Conservation (phyloP, 306 rosid genomes). For the Myrica gale region DNA sequence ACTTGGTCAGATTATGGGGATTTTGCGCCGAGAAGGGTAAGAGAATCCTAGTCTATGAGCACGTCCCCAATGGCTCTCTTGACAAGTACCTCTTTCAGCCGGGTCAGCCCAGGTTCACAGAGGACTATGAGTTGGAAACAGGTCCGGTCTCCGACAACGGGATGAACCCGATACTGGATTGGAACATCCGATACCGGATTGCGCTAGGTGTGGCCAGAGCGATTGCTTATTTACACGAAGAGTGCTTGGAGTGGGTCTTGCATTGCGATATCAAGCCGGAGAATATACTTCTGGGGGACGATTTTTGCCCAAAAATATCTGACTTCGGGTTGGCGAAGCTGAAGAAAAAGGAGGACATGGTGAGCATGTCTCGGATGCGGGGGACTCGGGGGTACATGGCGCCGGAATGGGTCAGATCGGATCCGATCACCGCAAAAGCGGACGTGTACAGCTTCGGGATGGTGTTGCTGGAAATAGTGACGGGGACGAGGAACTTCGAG, state of each 20-base stretch:
- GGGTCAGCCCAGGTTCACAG: slow-evolving; percentile 1
- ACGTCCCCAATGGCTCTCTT: slow-evolving; percentile 70
- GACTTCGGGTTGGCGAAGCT: slow-evolving; percentile 83
- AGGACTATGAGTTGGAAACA: neutral
- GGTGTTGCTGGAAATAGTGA: slow-evolving; percentile 80
- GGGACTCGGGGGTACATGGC: slow-evolving; percentile 98
- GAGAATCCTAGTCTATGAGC: slow-evolving; percentile 77
- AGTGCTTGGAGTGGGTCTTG: slow-evolving; percentile 90
- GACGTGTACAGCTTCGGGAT: slow-evolving; percentile 89
- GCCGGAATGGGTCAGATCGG: slow-evolving; percentile 73
- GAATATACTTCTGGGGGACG: slow-evolving; percentile 71
- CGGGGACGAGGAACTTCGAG: slow-evolving; percentile 62
- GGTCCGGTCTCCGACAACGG: neutral
- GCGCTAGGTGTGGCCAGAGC: slow-evolving; percentile 79
- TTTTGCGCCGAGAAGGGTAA: slow-evolving; percentile 87
- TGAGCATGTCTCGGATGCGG: slow-evolving; percentile 68
- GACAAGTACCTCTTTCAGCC: slow-evolving; percentile 57
- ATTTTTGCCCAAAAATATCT: slow-evolving; percentile 87
- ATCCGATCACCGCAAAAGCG: slow-evolving; percentile 75
- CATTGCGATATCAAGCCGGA: slow-evolving; percentile 93
- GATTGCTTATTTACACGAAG: slow-evolving; percentile 87
- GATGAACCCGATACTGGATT: slow-evolving; percentile 50
- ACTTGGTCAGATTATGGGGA: slow-evolving; percentile 87
- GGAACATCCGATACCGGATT: slow-evolving; percentile 76
- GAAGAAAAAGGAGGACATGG: slow-evolving; percentile 75